A percentile compares a stretch with the other conserved stretches of the same genome.
Evolutionary conservation across 176 grass and related monocot species (phyloP).

Genomic region (Carex myosuroides): DNA sequence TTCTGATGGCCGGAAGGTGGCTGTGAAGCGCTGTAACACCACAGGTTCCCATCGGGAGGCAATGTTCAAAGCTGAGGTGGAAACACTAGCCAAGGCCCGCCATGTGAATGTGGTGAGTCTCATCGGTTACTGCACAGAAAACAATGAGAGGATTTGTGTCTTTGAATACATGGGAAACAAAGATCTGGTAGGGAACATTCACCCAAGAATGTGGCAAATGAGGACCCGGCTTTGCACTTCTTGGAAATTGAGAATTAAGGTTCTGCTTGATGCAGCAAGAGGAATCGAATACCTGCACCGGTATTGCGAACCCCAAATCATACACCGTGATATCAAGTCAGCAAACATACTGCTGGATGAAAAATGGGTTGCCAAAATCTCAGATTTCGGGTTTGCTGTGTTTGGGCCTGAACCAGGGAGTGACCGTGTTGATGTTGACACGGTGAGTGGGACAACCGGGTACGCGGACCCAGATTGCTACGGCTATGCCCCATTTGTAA

Average conservation of each 20-base stretch:
- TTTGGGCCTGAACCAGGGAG: background rate
- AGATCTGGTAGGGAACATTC: background rate
- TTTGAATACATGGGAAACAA: background rate
- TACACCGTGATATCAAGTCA: background rate
- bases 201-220: no score
- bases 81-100: background rate
- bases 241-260: conserved; percentile 18
- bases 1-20: background rate
- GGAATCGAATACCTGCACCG: conserved; percentile 82
- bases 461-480: background rate
- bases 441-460: background rate
- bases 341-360: conserved; percentile 39
- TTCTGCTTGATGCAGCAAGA: conserved; percentile 67
- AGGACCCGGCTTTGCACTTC: background rate
- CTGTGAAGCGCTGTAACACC: background rate
- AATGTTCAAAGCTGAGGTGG: background rate
- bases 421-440: background rate
- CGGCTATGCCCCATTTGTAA: no score
- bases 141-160: background rate
- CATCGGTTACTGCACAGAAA: background rate
- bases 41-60: background rate
- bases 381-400: background rate
- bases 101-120: background rate
- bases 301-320: background rate
- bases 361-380: conserved; percentile 41